These are phyloP conservation scores for Magnaporthales sp. DNA, from an alignment of 2,329 filamentous ascomycete species.

Conservation along the genomic window DNA sequence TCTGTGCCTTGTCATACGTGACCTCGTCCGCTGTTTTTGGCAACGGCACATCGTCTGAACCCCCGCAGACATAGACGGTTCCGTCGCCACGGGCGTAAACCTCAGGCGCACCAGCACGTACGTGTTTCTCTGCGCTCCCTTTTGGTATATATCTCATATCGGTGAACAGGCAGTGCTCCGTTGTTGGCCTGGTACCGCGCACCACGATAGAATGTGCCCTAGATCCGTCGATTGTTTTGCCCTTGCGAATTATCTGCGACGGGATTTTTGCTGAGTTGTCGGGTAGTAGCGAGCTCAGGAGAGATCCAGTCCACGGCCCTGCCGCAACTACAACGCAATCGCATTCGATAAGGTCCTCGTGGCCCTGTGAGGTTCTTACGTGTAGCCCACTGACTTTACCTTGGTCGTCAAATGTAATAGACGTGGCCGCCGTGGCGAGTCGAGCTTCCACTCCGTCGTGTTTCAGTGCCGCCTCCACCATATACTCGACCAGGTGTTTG, in stretches of 20 bases:
- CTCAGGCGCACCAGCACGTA: slow-evolving; percentile 58
- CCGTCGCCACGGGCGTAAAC: slow-evolving; percentile 86
- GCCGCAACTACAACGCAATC: slow-evolving; percentile 56
- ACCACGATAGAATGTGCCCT: slow-evolving; percentile 37
- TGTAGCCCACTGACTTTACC: slow-evolving; percentile 43
- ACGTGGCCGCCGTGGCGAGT: slow-evolving; percentile 50
- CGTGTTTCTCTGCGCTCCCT: slow-evolving; percentile 47
- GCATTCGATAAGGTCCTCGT: slow-evolving; percentile 17
- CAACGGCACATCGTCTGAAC: slow-evolving; percentile 47
- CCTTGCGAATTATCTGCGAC: background rate
- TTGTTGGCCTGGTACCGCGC: background rate
- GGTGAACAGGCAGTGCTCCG: slow-evolving; percentile 54
- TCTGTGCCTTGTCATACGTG: slow-evolving; percentile 63
- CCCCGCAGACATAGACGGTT: slow-evolving; percentile 88
- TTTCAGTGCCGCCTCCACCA: slow-evolving; percentile 47
- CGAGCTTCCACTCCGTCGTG: slow-evolving; percentile 54
- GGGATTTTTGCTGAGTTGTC: background rate
- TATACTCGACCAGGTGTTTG: slow-evolving; percentile 53
- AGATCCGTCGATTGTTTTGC: slow-evolving; percentile 26
- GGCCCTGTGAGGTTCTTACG: slow-evolving; percentile 30
- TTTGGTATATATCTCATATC: slow-evolving; percentile 49
- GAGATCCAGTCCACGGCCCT: slow-evolving; percentile 53
- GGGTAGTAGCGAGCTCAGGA: slow-evolving; percentile 31
- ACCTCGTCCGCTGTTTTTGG: slow-evolving; percentile 71
- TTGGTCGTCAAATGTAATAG: slow-evolving; percentile 39